Conservation (phyloP, 1,284 basidiomycete genomes). For the Heimioporus punctisporus region DNA sequence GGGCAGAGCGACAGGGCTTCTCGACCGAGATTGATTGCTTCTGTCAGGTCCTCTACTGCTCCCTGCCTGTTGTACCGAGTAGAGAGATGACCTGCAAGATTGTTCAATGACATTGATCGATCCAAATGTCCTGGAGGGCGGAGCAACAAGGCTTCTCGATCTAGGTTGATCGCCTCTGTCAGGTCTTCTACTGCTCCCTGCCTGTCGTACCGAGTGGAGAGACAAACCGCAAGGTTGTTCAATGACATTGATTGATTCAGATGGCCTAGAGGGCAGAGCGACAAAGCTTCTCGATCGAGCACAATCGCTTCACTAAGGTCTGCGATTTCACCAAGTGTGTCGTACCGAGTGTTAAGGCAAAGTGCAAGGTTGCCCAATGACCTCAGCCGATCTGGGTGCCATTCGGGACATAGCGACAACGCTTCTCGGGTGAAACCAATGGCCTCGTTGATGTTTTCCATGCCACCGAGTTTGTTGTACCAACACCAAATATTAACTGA, state of each 20-base stretch:
- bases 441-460: background rate
- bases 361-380: background rate
- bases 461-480: background rate
- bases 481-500: background rate
- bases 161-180: too few species aligned
- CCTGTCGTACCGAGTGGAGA: background rate
- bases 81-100: background rate
- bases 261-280: background rate
- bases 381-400: background rate
- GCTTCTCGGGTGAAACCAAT: background rate
- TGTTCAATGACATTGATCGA: background rate
- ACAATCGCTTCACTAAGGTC: background rate
- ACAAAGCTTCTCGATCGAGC: background rate
- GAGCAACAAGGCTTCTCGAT: too few species aligned
- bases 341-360: background rate
- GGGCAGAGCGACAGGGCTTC: background rate
- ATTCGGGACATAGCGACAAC: background rate
- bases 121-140: background rate
- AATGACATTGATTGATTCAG: background rate
- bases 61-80: background rate
- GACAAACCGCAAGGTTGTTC: background rate
- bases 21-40: background rate
- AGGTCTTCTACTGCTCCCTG: background rate
- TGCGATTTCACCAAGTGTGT: background rate
- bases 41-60: background rate